These are phyloP conservation scores for Plectranthus barbatus DNA, from an alignment of 257 asterid genomes.

Conservation along the genomic window DNA sequence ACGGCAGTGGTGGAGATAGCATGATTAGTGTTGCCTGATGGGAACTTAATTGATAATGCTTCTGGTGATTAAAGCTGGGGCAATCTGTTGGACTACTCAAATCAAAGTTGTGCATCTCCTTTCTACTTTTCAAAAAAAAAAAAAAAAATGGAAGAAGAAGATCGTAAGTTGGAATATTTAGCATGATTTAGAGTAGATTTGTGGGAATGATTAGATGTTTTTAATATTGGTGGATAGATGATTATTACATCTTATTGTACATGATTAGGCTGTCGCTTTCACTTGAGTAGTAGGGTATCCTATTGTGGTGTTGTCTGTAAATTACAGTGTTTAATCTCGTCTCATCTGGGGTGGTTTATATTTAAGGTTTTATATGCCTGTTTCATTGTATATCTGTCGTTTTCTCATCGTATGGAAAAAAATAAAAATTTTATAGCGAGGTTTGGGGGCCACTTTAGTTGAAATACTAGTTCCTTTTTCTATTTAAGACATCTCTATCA, in stretches of 20 bases:
- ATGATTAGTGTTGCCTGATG: constrained; percentile 87
- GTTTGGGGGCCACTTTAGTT: neutral
- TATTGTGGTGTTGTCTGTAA: neutral
- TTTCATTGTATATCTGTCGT: too few species aligned
- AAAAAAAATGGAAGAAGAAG: neutral
- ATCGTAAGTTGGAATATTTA: constrained; percentile 18
- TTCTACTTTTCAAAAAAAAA: too few species aligned
- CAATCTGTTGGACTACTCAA: neutral
- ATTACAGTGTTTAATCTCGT: neutral
- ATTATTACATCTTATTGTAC: constrained; percentile 22
- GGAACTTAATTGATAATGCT: constrained; percentile 10
- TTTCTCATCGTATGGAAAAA: neutral
- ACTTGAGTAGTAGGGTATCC: constrained; percentile 1
- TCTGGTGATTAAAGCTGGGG: constrained; percentile 32
- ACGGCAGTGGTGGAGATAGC: constrained; percentile 74
- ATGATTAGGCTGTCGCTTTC: constrained; percentile 25
- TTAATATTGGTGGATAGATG: constrained; percentile 25
- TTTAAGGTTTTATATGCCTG: constrained; percentile 8
- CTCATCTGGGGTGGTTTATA: constrained; percentile 17
- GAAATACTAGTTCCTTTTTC: constrained; percentile 2
- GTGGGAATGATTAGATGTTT: constrained; percentile 17
- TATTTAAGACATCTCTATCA: neutral
- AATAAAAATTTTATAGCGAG: neutral
- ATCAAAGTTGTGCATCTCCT: constrained; percentile 1
- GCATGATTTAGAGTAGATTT: constrained; percentile 28